Evolutionary conservation across 768 basidiomycete species (phyloP).

Genomic region (Kwoniella bestiolae): DNA sequence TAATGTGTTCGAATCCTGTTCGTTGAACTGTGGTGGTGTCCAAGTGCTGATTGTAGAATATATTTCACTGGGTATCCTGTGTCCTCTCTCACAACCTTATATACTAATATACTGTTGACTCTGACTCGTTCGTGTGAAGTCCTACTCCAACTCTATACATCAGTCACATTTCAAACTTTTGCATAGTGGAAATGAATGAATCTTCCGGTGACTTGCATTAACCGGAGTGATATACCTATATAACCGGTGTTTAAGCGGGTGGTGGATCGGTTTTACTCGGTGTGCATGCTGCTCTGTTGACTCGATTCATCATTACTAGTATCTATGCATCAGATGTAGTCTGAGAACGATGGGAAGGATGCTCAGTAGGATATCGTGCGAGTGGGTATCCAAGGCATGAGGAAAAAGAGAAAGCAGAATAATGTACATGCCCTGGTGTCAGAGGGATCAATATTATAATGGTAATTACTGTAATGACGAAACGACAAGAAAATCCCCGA

Average conservation of each 20-base stretch:
- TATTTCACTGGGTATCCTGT: no score
- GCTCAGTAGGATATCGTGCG: no score
- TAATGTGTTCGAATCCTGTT: no score
- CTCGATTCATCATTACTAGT: background rate
- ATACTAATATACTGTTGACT: no score
- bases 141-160: background rate
- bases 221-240: background rate
- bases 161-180: background rate
- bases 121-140: background rate
- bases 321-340: background rate
- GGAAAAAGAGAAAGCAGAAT: no score
- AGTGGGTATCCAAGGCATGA: no score
- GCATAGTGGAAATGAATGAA: constrained; percentile 4
- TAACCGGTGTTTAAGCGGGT: constrained; percentile 11
- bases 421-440: background rate
- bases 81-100: no score
- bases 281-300: background rate
- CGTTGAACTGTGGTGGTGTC: no score
- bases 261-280: constrained; percentile 21
- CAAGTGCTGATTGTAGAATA: no score
- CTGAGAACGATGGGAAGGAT: background rate
- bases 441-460: constrained; percentile 3
- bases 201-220: constrained; percentile 11
- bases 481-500: background rate
- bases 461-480: background rate